Evolutionary conservation across 306 rosid species (phyloP), one percentile per base, ranked within the genome.

Genomic region (Trifolium fragiferum): DNA sequence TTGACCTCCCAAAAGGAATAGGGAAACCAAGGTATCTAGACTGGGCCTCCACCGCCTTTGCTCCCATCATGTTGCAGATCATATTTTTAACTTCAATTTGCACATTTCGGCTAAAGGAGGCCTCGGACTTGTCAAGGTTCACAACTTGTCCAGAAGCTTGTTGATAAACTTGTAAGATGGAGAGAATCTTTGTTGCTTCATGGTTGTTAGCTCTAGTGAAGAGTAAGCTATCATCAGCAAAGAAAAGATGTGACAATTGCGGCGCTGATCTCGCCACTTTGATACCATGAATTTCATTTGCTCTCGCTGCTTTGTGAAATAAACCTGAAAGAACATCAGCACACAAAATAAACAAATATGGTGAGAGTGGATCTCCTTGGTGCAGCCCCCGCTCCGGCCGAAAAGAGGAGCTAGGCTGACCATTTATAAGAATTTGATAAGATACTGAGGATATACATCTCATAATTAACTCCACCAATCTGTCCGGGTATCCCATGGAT

Each of bases 401-500:
- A 1, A 47, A 47, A 0, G 54, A 15, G 0, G 2, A 0, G 3
- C 54, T 47, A 14, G 54, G 54, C 2, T 15, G 54, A 5, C 54
- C 19, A 15, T 47, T 47, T 0, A 47, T 5, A 0, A 47, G 8
- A 4, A 44, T 12, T 1, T 44, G 15, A 0, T 44, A 44, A 1
- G 50, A 3, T 0, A 44, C 6, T 1, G 50, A 0, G 0, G 16
- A 11, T 0, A 44, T 11, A 0, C 50, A 44, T 13, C 16, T 3
- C 16, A 12, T 0, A 0, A 44, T 44, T 0, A 44, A 6, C 0
- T 44, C 15, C 1, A 3, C 50, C 6, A 44, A 0, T 1, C 0
- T 11, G 5, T 2, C 1, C 0, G n/a, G 50, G 2, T 11, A 44
- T 0, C 50, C 50, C 50, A 44, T 44, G 0, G n/a, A 12, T 0